phyloP scores from a whole-genome alignment of 805 yeast genomes.

The Brettanomyces nanus region DNA sequence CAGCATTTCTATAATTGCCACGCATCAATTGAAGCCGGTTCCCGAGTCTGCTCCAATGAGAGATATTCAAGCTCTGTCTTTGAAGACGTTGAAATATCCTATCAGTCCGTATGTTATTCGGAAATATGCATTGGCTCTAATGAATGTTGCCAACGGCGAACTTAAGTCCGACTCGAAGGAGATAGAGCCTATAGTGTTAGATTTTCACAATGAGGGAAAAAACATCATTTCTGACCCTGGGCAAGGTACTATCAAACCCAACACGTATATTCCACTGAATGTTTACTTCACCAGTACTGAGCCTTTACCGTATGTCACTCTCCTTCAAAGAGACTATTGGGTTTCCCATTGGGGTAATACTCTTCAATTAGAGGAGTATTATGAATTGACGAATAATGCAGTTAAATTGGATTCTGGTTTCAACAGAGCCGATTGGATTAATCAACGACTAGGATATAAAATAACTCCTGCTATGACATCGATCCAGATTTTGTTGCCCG shows the following conservation, averaged over 20 bases:
- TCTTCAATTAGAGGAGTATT: slow-evolving; percentile 74
- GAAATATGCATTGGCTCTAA: slow-evolving; percentile 34
- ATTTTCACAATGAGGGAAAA: slow-evolving; percentile 8
- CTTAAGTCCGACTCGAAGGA: slow-evolving; percentile 1
- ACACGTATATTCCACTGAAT: slow-evolving; percentile 38
- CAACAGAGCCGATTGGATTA: slow-evolving; percentile 72
- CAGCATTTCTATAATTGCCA: slow-evolving; percentile 39
- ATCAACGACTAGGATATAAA: slow-evolving; percentile 41
- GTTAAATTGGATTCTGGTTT: slow-evolving; percentile 66
- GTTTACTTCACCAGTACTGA: slow-evolving; percentile 55
- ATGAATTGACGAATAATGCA: slow-evolving; percentile 70
- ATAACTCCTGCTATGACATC: slow-evolving; percentile 54
- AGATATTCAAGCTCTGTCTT: slow-evolving; percentile 52
- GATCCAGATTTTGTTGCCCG: slow-evolving; percentile 48
- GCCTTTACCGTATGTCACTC: slow-evolving; percentile 56
- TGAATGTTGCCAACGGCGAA: slow-evolving; percentile 24
- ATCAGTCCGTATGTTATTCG: slow-evolving; percentile 54
- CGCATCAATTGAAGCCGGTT: slow-evolving; percentile 43
- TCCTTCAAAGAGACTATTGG: slow-evolving; percentile 73
- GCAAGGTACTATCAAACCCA: slow-evolving; percentile 32
- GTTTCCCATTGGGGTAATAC: slow-evolving; percentile 76
- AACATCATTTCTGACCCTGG: slow-evolving; percentile 50
- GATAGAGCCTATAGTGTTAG: slow-evolving; percentile 7
- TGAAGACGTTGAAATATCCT: slow-evolving; percentile 44
- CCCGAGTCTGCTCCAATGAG: slow-evolving; percentile 57